Base-by-base conservation (phyloP, 2,329 filamentous ascomycete species). In the Phialemoniopsis sp. region DNA sequence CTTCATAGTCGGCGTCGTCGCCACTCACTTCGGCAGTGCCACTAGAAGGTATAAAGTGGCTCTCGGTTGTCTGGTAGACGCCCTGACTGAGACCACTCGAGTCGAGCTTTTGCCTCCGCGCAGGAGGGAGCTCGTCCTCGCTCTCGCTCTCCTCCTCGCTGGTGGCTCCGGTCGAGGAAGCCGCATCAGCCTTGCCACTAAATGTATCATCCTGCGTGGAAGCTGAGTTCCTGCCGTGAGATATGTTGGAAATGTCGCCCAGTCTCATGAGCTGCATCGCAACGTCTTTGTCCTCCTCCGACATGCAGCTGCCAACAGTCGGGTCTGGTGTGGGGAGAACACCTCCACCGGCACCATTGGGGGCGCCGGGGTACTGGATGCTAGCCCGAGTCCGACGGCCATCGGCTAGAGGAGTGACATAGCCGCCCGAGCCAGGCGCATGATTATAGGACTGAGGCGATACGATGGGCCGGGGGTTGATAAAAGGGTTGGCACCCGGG, bases 291-390 rank as follows among this genome's bases (percentile, higher is more conserved):
- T 84, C 80, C 63, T 98, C 93, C 59, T 98, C 93, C 13, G 91
- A 97, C 62, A 98, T 91, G 62, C 89, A 94, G 65, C 91, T 97
- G 39, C 88, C 88, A 52, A 97, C 87, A 12, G 93, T 98, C n/a
- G 91, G 91, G 54, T 97, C 93, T 18, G 93, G 93, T 3, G 93
- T 98, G 15, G 90, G 90, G 47, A 96, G 71, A 50, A 94, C 78
- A 39, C 82, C 81, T 12, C 54, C 42, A 14, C 45, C 53, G 8
- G 51, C 43, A 37, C 59, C 51, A 26, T 26, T 26, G 36, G 66
- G 60, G 47, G 68, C 63, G 48, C 66, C 63, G 29, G 73, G 67
- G 47, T 78, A 77, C 42, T 71, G 73, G 44, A 78, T 72, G 55
- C 80, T 81, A 40, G 78, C 77, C 42, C 85, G 82, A 50, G 82